phyloP scores from a whole-genome alignment of 345 rosid genomes.

The Dovyalis caffra region DNA sequence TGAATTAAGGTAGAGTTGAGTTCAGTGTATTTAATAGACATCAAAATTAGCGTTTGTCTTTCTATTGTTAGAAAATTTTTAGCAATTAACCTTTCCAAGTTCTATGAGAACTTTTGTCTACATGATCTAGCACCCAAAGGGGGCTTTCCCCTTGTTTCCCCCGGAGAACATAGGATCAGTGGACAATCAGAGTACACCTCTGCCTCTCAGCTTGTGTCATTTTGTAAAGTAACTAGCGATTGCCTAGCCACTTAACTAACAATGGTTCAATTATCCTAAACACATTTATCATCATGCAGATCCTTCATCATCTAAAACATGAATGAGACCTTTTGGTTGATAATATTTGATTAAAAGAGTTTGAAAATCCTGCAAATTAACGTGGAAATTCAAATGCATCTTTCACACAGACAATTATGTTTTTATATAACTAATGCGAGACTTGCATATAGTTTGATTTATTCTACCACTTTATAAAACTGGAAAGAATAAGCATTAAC shows the following conservation, averaged over 20 bases:
- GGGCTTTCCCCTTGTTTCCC: background rate
- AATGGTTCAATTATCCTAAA: background rate
- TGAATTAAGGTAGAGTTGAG: background rate
- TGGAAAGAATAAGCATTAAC: background rate
- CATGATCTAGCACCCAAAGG: background rate
- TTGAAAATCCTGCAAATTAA: too few species aligned
- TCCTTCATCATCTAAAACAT: background rate
- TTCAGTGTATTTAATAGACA: background rate
- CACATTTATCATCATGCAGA: background rate
- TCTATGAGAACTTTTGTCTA: background rate
- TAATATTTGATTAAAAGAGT: background rate
- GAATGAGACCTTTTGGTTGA: background rate
- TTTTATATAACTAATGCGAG: background rate
- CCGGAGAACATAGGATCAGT: background rate
- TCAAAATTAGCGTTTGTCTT: background rate
- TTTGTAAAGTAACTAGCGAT: background rate
- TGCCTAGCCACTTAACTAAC: background rate
- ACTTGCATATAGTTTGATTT: background rate
- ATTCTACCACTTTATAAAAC: background rate
- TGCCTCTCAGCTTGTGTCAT: background rate
- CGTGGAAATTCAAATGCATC: background rate
- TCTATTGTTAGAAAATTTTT: background rate
- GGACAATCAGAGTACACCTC: background rate
- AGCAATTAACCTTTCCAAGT: background rate
- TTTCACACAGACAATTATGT: background rate